phyloP scores from a whole-genome alignment of 305 asterid species.

The Petunia hybrid region DNA sequence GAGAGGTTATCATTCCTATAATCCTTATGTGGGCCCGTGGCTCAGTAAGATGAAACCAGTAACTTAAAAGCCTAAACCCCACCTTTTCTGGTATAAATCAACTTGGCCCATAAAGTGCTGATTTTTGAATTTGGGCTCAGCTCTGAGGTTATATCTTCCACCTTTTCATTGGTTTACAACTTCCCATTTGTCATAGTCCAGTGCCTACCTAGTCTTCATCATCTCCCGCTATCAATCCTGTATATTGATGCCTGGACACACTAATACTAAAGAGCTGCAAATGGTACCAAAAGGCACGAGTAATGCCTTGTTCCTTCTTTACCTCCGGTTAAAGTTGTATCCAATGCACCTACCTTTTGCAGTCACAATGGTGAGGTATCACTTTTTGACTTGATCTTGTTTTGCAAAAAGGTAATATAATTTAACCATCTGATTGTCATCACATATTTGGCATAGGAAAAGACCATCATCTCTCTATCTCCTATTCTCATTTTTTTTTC shows the following conservation, averaged over 20 bases:
- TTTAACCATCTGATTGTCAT: slow-evolving; percentile 22
- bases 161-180: neutral
- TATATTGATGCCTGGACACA: slow-evolving; percentile 10
- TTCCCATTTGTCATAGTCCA: neutral
- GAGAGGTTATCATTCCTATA: neutral
- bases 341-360: neutral
- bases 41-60: neutral
- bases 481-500: neutral
- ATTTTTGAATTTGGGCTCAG: neutral
- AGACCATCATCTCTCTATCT: neutral
- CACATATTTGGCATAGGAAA: neutral
- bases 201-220: slow-evolving; percentile 13
- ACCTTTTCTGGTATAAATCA: neutral
- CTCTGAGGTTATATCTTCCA: neutral
- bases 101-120: slow-evolving; percentile 15
- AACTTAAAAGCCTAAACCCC: neutral
- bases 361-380: neutral
- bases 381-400: neutral
- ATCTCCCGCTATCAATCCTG: neutral
- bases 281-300: neutral
- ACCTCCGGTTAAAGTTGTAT: neutral
- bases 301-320: neutral
- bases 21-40: neutral
- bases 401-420: neutral
- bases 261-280: neutral